Conservation (phyloP, 1,139 yeast species). For the Pichia sp. region DNA sequence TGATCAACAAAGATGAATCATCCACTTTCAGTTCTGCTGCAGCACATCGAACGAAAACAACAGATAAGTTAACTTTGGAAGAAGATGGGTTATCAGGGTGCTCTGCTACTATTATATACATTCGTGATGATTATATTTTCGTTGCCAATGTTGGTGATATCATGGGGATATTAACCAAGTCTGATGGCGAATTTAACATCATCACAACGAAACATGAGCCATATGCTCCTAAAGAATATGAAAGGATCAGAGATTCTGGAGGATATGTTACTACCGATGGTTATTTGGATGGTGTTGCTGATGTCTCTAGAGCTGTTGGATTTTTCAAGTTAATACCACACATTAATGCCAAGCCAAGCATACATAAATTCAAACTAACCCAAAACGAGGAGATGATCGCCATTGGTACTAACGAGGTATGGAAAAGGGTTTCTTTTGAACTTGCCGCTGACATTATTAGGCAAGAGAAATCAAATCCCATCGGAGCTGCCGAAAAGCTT, state of each 20-base stretch:
- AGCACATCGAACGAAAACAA: constrained; percentile 34
- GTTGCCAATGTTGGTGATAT: constrained; percentile 92
- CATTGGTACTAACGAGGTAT: constrained; percentile 77
- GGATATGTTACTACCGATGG: constrained; percentile 88
- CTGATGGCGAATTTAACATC: constrained; percentile 72
- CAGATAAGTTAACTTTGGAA: constrained; percentile 37
- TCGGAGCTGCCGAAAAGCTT: constrained; percentile 87
- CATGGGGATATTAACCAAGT: constrained; percentile 71
- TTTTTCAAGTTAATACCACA: constrained; percentile 84
- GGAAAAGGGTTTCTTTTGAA: constrained; percentile 82
- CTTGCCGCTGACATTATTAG: constrained; percentile 88
- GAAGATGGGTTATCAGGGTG: constrained; percentile 84
- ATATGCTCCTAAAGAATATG: constrained; percentile 72
- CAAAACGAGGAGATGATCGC: constrained; percentile 80
- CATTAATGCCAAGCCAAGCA: constrained; percentile 83
- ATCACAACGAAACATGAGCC: constrained; percentile 84
- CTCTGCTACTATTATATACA: constrained; percentile 74
- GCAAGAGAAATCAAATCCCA: constrained; percentile 76
- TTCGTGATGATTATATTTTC: constrained; percentile 65
- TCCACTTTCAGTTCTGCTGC: constrained; percentile 34
- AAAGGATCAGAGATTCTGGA: constrained; percentile 84
- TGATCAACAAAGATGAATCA: constrained; percentile 31
- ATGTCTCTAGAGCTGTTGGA: constrained; percentile 89
- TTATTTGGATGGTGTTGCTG: constrained; percentile 74
- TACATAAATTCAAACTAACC: constrained; percentile 56